These are phyloP conservation scores for Coleophoma cylindrospora DNA, from an alignment of 2,329 filamentous ascomycete genomes.

Conservation along the genomic window DNA sequence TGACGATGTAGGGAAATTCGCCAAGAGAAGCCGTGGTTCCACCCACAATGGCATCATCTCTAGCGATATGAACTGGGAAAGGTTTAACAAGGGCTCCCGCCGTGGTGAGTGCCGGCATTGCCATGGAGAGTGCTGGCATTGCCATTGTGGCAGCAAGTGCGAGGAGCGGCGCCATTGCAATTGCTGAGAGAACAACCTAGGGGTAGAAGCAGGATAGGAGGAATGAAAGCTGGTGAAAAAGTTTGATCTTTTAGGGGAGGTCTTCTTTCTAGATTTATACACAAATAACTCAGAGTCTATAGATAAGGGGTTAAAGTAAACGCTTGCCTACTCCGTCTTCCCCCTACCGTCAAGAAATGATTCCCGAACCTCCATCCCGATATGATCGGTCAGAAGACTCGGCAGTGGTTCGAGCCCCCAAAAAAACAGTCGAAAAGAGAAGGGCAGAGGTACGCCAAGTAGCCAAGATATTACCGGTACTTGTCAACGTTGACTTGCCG, in stretches of 20 bases:
- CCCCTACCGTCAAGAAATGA: not conserved
- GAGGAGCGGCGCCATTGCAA: not conserved
- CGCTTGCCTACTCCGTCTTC: not conserved
- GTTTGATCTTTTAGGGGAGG: not conserved
- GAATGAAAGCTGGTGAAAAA: not conserved
- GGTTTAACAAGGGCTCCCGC: not conserved
- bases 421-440: not conserved
- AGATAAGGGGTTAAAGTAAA: not conserved
- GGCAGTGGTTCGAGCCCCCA: not conserved
- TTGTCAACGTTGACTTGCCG: not conserved
- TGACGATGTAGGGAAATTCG: conserved; percentile 17
- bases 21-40: conserved; percentile 10
- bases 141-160: not conserved
- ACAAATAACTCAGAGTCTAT: not conserved
- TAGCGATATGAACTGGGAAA: not conserved
- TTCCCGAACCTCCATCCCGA: not conserved
- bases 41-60: conserved; percentile 2
- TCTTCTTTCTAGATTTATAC: not conserved
- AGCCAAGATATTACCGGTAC: not conserved
- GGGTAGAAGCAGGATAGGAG: not conserved
- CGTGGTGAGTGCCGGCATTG: not conserved
- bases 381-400: not conserved
- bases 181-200: not conserved
- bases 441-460: not conserved
- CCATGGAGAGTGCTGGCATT: not conserved